Conservation (phyloP, 805 yeast genomes). For the Lachancea quebecensis region DNA sequence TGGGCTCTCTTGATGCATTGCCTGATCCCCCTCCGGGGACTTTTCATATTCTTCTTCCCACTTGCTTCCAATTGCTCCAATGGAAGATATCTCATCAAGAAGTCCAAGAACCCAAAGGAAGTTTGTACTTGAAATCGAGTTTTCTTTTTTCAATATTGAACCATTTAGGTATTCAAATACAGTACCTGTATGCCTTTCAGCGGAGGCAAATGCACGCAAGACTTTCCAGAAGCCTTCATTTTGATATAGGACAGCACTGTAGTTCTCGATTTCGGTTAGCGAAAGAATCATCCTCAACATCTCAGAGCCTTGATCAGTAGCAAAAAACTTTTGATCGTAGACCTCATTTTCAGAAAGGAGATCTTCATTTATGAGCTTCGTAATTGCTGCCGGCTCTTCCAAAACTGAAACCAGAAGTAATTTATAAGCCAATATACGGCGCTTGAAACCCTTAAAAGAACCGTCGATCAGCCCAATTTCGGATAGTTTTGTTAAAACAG, state of each 20-base stretch:
- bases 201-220: constrained; percentile 42
- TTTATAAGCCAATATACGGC: constrained; percentile 36
- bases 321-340: constrained; percentile 26
- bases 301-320: constrained; percentile 41
- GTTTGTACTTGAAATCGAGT: constrained; percentile 40
- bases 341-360: constrained; percentile 29
- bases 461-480: constrained; percentile 14
- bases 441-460: constrained; percentile 22
- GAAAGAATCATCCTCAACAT: constrained; percentile 38
- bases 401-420: constrained; percentile 23
- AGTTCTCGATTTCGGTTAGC: constrained; percentile 22
- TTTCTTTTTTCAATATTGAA: constrained; percentile 29
- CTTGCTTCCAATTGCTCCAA: constrained; percentile 73
- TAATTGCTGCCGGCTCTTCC: constrained; percentile 21
- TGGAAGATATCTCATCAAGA: constrained; percentile 71
- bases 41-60: constrained; percentile 54
- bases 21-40: constrained; percentile 38
- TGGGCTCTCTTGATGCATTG: constrained; percentile 40
- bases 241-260: constrained; percentile 37
- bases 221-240: constrained; percentile 51
- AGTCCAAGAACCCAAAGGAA: constrained; percentile 64
- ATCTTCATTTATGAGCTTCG: constrained; percentile 23
- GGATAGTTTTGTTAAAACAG: constrained; percentile 16
- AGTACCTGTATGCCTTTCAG: constrained; percentile 35
- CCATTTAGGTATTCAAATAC: constrained; percentile 44